Conservation (phyloP, 371 early-diverging fungal species). For the Homolaphlyctis polyrhiza region DNA sequence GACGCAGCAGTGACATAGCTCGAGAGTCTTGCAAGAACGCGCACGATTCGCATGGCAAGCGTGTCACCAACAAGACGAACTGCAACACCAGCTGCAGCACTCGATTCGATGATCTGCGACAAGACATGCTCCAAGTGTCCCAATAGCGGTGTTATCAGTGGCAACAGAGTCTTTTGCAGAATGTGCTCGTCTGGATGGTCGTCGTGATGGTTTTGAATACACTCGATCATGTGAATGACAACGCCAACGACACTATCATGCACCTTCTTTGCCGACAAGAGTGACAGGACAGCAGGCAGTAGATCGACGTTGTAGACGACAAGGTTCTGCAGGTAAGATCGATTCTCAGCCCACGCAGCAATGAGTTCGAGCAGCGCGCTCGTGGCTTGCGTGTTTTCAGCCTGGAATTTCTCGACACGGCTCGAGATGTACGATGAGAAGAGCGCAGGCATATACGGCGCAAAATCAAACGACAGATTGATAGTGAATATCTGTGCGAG, state of each 20-base stretch:
- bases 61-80: conserved; percentile 45
- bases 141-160: conserved; percentile 60
- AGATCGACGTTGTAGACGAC: conserved; percentile 56
- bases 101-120: conserved; percentile 8
- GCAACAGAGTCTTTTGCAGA: conserved; percentile 51
- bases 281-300: conserved; percentile 61
- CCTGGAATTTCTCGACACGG: conserved; percentile 62
- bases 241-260: conserved; percentile 59
- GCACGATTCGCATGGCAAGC: conserved; percentile 69
- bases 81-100: neutral
- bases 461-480: conserved; percentile 62
- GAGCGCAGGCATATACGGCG: conserved; percentile 67
- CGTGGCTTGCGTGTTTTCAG: conserved; percentile 80
- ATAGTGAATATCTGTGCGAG: conserved; percentile 71
- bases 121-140: conserved; percentile 58
- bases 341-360: conserved; percentile 65
- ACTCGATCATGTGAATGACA: conserved; percentile 73
- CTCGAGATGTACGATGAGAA: conserved; percentile 63
- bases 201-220: conserved; percentile 48
- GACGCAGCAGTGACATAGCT: conserved; percentile 54
- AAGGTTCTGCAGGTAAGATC: conserved; percentile 59
- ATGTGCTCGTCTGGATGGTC: conserved; percentile 13
- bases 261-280: conserved; percentile 73
- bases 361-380: conserved; percentile 75
- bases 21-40: conserved; percentile 73